These are phyloP conservation scores for Elongisporangium undulatum DNA, from an alignment of 352 stramenopile genomes.

Conservation along the genomic window DNA sequence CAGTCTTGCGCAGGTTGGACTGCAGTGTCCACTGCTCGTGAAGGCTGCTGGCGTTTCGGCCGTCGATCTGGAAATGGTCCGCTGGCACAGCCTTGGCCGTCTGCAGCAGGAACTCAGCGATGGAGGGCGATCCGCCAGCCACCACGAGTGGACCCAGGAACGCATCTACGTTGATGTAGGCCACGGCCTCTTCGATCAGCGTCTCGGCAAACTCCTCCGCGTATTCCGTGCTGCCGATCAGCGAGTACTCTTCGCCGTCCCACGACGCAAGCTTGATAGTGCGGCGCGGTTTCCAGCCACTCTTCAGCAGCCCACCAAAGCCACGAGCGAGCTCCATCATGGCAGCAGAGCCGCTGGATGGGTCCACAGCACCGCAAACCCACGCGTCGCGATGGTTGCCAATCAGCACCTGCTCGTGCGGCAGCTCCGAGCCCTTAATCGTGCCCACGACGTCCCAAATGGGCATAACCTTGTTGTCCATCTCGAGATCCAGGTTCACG, in stretches of 20 bases:
- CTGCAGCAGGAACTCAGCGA: constrained; percentile 44
- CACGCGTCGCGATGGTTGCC: constrained; percentile 81
- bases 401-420: constrained; percentile 46
- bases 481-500: constrained; percentile 39
- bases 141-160: constrained; percentile 42
- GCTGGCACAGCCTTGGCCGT: constrained; percentile 40
- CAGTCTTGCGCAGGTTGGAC: constrained; percentile 1
- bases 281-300: constrained; percentile 53
- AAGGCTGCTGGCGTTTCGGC: constrained; percentile 6
- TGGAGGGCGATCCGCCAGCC: constrained; percentile 43
- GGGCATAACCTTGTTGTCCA: constrained; percentile 51
- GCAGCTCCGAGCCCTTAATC: constrained; percentile 21
- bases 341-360: constrained; percentile 49
- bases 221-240: constrained; percentile 73
- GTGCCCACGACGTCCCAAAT: constrained; percentile 62
- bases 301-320: constrained; percentile 44
- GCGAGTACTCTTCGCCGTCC: constrained; percentile 72
- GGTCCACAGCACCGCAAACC: constrained; percentile 72
- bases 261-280: constrained; percentile 67
- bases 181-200: constrained; percentile 38
- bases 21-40: constrained; percentile 8
- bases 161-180: constrained; percentile 81
- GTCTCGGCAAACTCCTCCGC: constrained; percentile 40
- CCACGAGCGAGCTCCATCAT: constrained; percentile 65
- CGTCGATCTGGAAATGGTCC: constrained; percentile 14